phyloP scores from a whole-genome alignment of 2,329 filamentous ascomycete genomes.

The Domatiomyces catenatus region DNA sequence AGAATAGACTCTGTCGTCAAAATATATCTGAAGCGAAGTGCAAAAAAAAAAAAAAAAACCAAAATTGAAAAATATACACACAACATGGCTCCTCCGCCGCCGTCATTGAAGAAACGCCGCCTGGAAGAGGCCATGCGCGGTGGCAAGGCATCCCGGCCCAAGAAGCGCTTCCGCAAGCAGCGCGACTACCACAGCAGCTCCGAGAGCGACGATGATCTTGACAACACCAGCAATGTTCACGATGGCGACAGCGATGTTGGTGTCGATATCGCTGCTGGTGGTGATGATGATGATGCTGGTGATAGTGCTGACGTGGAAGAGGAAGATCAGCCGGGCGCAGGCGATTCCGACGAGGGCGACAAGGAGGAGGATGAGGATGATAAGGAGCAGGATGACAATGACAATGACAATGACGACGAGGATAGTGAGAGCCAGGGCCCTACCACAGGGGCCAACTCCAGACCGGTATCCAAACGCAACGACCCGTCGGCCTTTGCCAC shows the following conservation, averaged over 20 bases:
- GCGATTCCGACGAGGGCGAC: constrained; percentile 4
- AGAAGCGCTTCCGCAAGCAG: constrained; percentile 49
- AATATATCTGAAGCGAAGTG: too few species aligned
- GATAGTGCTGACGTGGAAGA: constrained; percentile 16
- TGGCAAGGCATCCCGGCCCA: constrained; percentile 35
- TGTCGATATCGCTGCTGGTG: constrained; percentile 20
- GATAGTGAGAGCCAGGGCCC: constrained; percentile 23
- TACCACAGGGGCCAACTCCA: constrained; percentile 25
- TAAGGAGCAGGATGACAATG: constrained; percentile 27
- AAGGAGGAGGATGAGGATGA: constrained; percentile 17
- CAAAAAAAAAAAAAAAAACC: too few species aligned
- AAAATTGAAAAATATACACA: background rate
- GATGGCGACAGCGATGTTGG: constrained; percentile 22
- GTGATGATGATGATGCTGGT: constrained; percentile 3
- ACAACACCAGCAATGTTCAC: constrained; percentile 1
- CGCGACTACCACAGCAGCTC: constrained; percentile 49
- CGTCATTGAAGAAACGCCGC: constrained; percentile 38
- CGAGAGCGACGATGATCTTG: constrained; percentile 30
- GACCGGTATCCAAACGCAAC: constrained; percentile 53
- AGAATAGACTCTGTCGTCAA: too few species aligned
- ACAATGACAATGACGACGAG: constrained; percentile 24
- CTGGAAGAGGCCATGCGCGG: constrained; percentile 41
- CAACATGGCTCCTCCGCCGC: constrained; percentile 16
- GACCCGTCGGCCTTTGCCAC: constrained; percentile 83
- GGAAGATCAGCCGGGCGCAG: constrained; percentile 8